A percentile compares a stretch with the other conserved stretches of the same genome.
phyloP scores from a whole-genome alignment of 306 rosid species.

The Fagus sylvatica region DNA sequence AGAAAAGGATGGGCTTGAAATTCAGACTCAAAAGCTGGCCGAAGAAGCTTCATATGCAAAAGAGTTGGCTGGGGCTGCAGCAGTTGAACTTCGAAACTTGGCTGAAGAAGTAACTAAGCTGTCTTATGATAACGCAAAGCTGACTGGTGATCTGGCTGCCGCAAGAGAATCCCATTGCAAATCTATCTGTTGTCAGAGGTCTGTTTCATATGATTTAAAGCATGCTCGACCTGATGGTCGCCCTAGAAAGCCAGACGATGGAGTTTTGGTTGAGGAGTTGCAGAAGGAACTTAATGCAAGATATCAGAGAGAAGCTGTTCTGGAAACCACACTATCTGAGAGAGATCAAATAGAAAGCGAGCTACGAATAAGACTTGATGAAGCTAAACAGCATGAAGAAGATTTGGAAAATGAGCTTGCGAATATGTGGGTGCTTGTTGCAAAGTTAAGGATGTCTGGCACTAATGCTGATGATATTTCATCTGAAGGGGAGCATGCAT shows the following conservation, averaged over 20 bases:
- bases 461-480: conserved; percentile 42
- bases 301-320: conserved; percentile 64
- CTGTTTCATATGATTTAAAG: conserved; percentile 42
- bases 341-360: conserved; percentile 63
- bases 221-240: conserved; percentile 40
- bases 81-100: conserved; percentile 75
- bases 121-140: conserved; percentile 71
- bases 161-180: conserved; percentile 48
- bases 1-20: conserved; percentile 75
- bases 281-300: conserved; percentile 65
- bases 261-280: conserved; percentile 47
- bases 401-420: conserved; percentile 74
- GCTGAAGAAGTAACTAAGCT: conserved; percentile 88
- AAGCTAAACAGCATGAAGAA: conserved; percentile 56
- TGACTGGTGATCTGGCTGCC: conserved; percentile 57
- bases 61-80: conserved; percentile 90
- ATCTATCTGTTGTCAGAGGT: conserved; percentile 44
- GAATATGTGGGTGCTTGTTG: conserved; percentile 58
- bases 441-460: conserved; percentile 52
- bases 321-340: conserved; percentile 49
- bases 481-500: conserved; percentile 36
- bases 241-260: conserved; percentile 43
- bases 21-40: conserved; percentile 67
- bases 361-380: conserved; percentile 57
- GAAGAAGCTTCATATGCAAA: conserved; percentile 91